These are phyloP conservation scores for Helotiales sp. DNA, from an alignment of 2,329 filamentous ascomycete genomes.

Conservation along the genomic window DNA sequence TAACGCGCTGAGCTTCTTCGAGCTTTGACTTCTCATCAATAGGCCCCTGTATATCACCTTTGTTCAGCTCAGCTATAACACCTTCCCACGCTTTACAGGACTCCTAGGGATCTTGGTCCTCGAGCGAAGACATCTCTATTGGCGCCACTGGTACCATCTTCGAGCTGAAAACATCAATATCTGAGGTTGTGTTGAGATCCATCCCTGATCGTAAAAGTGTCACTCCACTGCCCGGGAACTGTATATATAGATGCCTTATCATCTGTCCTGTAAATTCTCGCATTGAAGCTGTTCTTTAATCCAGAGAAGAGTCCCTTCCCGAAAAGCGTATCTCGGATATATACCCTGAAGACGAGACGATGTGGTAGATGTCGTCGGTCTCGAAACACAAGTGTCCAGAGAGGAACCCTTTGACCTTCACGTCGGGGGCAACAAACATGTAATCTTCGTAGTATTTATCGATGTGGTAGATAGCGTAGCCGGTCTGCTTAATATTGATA, in stretches of 20 bases:
- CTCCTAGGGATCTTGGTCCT: conserved; percentile 6
- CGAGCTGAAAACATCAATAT: neutral
- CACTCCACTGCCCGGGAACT: conserved; percentile 3
- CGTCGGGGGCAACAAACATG: neutral
- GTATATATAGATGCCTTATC: neutral
- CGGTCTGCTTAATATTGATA: conserved; percentile 6
- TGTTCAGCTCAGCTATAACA: conserved; percentile 3
- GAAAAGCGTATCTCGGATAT: conserved; percentile 8
- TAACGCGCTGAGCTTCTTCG: conserved; percentile 9
- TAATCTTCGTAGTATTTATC: conserved; percentile 10
- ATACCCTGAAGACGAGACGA: conserved; percentile 6
- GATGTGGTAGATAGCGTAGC: conserved; percentile 4
- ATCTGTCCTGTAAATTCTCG: neutral
- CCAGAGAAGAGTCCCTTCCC: neutral
- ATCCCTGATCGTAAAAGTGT: conserved; percentile 1
- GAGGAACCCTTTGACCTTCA: conserved; percentile 4
- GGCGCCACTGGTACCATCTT: neutral
- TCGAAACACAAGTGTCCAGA: conserved; percentile 1
- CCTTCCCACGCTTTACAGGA: conserved; percentile 8
- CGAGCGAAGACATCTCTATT: neutral
- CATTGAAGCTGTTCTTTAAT: conserved; percentile 1
- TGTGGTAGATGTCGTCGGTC: neutral
- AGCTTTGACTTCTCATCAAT: conserved; percentile 5
- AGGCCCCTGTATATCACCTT: conserved; percentile 5
- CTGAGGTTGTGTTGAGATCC: neutral